Base-by-base conservation (phyloP, 139 green algal genomes). In the Auxenochlorella pyrenoidosa region DNA sequence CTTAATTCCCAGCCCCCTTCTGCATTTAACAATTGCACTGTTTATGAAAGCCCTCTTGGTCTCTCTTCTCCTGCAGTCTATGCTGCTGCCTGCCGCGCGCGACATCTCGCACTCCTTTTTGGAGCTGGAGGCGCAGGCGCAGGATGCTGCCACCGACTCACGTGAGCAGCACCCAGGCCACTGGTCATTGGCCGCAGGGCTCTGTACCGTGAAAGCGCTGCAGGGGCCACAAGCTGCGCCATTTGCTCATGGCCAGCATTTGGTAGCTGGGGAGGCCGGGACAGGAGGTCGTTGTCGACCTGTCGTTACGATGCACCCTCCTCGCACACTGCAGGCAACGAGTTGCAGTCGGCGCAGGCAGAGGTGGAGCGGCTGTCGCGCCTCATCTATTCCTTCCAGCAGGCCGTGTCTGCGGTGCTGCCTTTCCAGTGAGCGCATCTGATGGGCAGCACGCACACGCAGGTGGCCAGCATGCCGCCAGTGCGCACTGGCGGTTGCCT, bases 361-460 rank as follows among this genome's bases (percentile, higher is more conserved):
- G 77, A 86, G 82, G 30, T 86, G 66, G 3, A 59, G 36, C 82
- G 82, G 8, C 43, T 86, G 43, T 51, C n/a, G 5, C 24, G 30
- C 32, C 59, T 88, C 36, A 65, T 88, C 18, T 13, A 32, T 8
- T 76, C 75, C 58, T 88, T 88, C 73, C 84, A 88, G 73, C 73
- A 83, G 28, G n/a, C 41, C 0, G 34, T 76, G 70, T 26, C 36
- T 12, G n/a, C 66, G 32, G 41, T 88, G 36, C 32, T 38, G 21
- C 59, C 47, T 34, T 71, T 71, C 28, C 63, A 71, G 63, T 71
- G 26, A 71, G 63, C 63, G 2, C 54, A 28, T 2, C 18, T 63
- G 54, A 26, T 63, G 16, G 54, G 54, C 54, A 2, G 54, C 54
- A 58, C 47, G 6, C 6, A 12, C 47, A 12, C 8, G 8, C 47